Evolutionary conservation across 2,329 filamentous ascomycete species (phyloP).

Genomic region (Cryphonectria carpinicola): DNA sequence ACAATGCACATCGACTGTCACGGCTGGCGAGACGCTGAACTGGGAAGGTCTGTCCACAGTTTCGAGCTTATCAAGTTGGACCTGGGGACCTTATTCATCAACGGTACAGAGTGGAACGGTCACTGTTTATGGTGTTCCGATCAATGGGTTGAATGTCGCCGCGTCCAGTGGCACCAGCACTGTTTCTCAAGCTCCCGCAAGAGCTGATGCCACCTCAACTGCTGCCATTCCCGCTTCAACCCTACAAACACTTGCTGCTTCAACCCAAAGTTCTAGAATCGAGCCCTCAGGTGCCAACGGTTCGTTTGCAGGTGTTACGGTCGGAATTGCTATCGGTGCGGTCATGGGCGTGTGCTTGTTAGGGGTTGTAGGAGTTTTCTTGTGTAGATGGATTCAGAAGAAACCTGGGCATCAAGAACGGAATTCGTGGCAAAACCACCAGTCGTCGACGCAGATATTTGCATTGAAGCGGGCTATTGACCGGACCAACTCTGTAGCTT

Average conservation of each 20-base stretch:
- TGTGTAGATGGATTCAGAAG: not conserved
- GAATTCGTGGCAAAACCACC: not conserved
- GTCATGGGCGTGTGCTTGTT: not conserved
- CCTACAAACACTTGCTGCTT: not conserved
- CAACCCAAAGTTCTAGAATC: not conserved
- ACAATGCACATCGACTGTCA: constrained; percentile 3
- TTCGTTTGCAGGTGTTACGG: not conserved
- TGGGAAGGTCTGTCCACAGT: not conserved
- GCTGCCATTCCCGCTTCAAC: not conserved
- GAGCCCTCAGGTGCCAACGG: not conserved
- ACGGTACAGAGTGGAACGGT: not conserved
- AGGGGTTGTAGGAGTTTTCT: not conserved
- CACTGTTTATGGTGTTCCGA: not conserved
- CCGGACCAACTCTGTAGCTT: not conserved
- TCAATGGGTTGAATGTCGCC: not conserved
- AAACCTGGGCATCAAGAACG: not conserved
- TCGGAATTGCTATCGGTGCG: not conserved
- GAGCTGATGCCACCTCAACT: not conserved
- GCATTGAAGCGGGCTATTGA: not conserved
- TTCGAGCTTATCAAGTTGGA: not conserved
- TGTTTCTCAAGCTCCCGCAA: not conserved
- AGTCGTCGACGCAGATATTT: not conserved
- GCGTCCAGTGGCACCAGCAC: not conserved
- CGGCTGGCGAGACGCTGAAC: not conserved
- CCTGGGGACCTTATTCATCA: not conserved